Evolutionary conservation across 352 stramenopile genomes (phyloP).

Genomic region (Globisporangium nagaii): DNA sequence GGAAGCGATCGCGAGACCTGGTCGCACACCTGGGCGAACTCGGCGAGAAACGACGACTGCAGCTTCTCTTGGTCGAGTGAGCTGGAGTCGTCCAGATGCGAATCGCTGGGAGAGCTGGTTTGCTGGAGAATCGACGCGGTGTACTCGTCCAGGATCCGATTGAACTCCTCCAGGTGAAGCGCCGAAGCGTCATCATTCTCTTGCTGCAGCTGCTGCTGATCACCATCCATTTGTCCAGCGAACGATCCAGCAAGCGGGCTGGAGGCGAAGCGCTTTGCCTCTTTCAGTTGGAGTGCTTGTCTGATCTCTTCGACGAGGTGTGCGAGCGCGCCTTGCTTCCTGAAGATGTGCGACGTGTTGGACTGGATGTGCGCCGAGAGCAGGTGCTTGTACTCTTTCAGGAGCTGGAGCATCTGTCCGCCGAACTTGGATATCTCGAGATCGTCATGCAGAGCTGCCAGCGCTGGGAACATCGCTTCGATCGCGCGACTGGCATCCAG

Average conservation of each 20-base stretch:
- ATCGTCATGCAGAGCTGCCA: constrained; percentile 1
- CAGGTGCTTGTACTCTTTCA: constrained; percentile 35
- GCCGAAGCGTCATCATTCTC: neutral
- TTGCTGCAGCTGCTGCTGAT: neutral
- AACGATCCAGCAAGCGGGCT: too few species aligned
- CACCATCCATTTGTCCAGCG: too few species aligned
- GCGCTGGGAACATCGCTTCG: constrained; percentile 16
- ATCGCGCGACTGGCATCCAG: constrained; percentile 24
- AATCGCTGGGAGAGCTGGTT: neutral
- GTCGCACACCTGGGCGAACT: constrained; percentile 31
- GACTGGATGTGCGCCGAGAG: constrained; percentile 36
- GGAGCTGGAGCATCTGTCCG: constrained; percentile 17
- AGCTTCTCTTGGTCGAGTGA: constrained; percentile 20
- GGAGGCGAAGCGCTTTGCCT: neutral
- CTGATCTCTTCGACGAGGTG: constrained; percentile 24
- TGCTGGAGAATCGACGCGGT: constrained; percentile 13
- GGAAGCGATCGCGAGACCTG: constrained; percentile 21
- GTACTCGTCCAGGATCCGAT: constrained; percentile 25
- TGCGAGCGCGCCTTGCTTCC: constrained; percentile 33
- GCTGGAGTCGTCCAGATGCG: neutral
- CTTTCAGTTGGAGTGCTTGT: neutral
- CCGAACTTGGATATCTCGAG: constrained; percentile 7
- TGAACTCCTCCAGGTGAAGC: constrained; percentile 15
- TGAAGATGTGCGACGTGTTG: constrained; percentile 40
- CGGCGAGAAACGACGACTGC: constrained; percentile 16